Conservation (phyloP, 1,284 basidiomycete species). For the Peniophora sp. region DNA sequence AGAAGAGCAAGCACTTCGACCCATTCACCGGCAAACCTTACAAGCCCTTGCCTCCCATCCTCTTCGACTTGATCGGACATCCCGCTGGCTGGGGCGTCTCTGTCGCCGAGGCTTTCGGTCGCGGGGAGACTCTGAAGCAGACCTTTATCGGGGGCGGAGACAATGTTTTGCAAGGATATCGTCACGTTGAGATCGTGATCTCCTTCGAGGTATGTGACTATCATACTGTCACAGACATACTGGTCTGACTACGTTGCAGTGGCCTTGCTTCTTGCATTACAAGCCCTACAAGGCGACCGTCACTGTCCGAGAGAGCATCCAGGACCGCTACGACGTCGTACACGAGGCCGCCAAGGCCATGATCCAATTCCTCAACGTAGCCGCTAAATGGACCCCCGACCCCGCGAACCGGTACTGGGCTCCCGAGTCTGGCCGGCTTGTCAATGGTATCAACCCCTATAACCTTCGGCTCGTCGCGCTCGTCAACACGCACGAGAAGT, state of each 20-base stretch:
- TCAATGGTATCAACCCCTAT: too few species aligned
- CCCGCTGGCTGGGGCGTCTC: background rate
- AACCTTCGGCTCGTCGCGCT: too few species aligned
- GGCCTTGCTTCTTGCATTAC: background rate
- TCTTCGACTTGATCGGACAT: background rate
- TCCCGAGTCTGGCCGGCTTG: too few species aligned
- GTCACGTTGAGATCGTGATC: background rate
- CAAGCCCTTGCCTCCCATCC: background rate
- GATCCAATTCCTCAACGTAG: too few species aligned
- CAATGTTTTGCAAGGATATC: background rate
- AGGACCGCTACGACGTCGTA: too few species aligned
- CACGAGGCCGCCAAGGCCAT: too few species aligned
- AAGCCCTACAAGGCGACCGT: too few species aligned
- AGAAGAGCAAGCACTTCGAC: background rate
- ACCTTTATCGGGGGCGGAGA: background rate
- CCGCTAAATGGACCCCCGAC: too few species aligned
- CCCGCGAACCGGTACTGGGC: too few species aligned
- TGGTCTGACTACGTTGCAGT: background rate
- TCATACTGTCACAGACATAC: background rate
- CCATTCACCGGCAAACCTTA: background rate
- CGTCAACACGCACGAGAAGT: too few species aligned
- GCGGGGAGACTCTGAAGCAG: background rate
- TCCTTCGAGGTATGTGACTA: background rate
- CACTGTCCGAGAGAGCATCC: too few species aligned
- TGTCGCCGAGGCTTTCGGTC: background rate